Evolutionary conservation across 2,329 filamentous ascomycete species (phyloP).

Genomic region (Phaeosphaeria sp.): DNA sequence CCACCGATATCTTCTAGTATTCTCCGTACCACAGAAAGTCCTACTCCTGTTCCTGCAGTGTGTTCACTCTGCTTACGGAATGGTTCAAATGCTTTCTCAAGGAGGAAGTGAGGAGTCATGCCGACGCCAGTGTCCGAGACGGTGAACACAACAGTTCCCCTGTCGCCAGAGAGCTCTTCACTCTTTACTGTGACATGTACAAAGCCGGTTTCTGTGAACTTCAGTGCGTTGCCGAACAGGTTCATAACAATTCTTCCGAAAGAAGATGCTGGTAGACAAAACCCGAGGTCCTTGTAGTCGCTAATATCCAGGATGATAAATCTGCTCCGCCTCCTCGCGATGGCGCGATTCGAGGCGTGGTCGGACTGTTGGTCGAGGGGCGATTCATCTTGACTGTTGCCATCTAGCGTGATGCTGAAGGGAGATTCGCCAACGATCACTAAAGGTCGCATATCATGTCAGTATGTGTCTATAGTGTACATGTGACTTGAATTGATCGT

Average conservation of each 20-base stretch:
- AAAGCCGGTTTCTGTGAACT: constrained; percentile 36
- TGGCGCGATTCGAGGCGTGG: not conserved
- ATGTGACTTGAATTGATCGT: not conserved
- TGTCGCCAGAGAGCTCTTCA: not conserved
- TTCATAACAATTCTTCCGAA: constrained; percentile 40
- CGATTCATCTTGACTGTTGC: not conserved
- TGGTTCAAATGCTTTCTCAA: constrained; percentile 31
- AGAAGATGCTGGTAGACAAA: constrained; percentile 41
- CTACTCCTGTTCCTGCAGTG: constrained; percentile 26
- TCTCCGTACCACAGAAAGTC: constrained; percentile 28
- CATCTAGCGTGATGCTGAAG: constrained; percentile 2
- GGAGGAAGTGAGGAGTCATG: constrained; percentile 33
- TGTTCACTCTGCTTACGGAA: constrained; percentile 39
- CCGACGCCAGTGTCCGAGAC: constrained; percentile 36
- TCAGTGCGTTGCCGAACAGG: constrained; percentile 39
- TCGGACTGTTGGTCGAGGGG: not conserved
- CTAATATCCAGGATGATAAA: constrained; percentile 28
- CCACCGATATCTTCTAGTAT: constrained; percentile 27
- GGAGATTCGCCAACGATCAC: constrained; percentile 16
- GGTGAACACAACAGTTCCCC: constrained; percentile 34
- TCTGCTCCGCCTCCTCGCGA: constrained; percentile 15
- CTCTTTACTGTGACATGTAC: constrained; percentile 27
- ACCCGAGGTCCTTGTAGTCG: constrained; percentile 44
- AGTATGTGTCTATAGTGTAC: not conserved
- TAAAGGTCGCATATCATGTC: not conserved